A percentile compares a stretch with the other conserved stretches of the same genome.
Conservation (phyloP, 2,329 filamentous ascomycete genomes). For the Tolypocladium guangdongense region DNA sequence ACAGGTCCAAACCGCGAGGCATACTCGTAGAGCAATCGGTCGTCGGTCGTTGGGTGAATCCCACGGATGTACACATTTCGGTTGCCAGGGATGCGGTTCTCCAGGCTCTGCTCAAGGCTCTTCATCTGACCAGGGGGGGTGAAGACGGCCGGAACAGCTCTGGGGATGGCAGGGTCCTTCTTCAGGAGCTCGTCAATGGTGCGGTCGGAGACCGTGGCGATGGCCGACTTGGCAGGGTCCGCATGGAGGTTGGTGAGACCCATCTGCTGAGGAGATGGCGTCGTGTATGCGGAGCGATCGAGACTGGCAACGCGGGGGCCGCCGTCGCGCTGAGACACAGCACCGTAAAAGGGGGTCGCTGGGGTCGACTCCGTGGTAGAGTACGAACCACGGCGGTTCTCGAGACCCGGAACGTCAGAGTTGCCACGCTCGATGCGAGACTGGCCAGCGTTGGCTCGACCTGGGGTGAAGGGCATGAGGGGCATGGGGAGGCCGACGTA, state of each 20-base stretch:
- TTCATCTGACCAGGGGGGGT: slow-evolving; percentile 78
- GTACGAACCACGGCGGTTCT: slow-evolving; percentile 57
- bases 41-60: slow-evolving; percentile 87
- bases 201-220: slow-evolving; percentile 30
- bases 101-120: slow-evolving; percentile 84
- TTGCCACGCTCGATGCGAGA: slow-evolving; percentile 36
- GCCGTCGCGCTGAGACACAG: slow-evolving; percentile 46
- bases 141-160: slow-evolving; percentile 81
- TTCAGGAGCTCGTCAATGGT: slow-evolving; percentile 55
- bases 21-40: slow-evolving; percentile 75
- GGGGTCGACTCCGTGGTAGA: slow-evolving; percentile 57
- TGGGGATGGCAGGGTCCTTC: slow-evolving; percentile 73
- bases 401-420: slow-evolving; percentile 48
- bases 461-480: slow-evolving; percentile 41
- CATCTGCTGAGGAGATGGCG: slow-evolving; percentile 54
- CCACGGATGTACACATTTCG: slow-evolving; percentile 98
- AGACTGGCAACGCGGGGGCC: slow-evolving; percentile 46
- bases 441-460: slow-evolving; percentile 31
- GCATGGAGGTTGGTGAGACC: slow-evolving; percentile 28
- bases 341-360: slow-evolving; percentile 54
- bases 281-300: slow-evolving; percentile 55
- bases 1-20: slow-evolving; percentile 84
- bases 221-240: slow-evolving; percentile 29
- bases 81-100: slow-evolving; percentile 84
- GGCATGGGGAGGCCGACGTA: slow-evolving; percentile 26